Evolutionary conservation across 768 basidiomycete genomes (phyloP).

Genomic region (Amanita jacksonii): DNA sequence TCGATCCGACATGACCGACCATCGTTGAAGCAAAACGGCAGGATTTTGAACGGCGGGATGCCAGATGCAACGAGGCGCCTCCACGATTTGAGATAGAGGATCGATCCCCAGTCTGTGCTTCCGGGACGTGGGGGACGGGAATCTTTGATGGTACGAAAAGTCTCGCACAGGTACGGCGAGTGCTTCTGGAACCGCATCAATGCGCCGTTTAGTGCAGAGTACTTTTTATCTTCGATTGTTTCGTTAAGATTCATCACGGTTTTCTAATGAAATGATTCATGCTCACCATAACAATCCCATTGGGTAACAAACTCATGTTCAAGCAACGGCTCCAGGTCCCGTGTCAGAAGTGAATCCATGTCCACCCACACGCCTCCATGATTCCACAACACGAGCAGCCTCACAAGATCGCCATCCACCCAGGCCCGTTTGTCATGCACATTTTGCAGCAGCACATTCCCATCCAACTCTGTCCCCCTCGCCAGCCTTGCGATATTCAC

Average conservation of each 20-base stretch:
- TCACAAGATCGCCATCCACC: slow-evolving; percentile 91
- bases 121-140: slow-evolving; percentile 63
- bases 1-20: slow-evolving; percentile 86
- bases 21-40: slow-evolving; percentile 95
- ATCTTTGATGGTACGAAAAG: slow-evolving; percentile 82
- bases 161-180: slow-evolving; percentile 96
- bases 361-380: slow-evolving; percentile 95
- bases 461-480: slow-evolving; percentile 67
- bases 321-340: slow-evolving; percentile 76
- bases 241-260: slow-evolving; percentile 3
- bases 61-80: slow-evolving; percentile 65
- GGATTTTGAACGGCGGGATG: slow-evolving; percentile 79
- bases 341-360: slow-evolving; percentile 90
- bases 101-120: slow-evolving; percentile 90
- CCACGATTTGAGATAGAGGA: slow-evolving; percentile 88
- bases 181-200: slow-evolving; percentile 86
- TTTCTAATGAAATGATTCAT: not conserved
- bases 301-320: slow-evolving; percentile 97
- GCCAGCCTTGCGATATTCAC: slow-evolving; percentile 65
- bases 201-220: slow-evolving; percentile 78
- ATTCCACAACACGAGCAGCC: slow-evolving; percentile 81
- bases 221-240: slow-evolving; percentile 27
- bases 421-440: slow-evolving; percentile 75
- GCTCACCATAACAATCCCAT: slow-evolving; percentile 95
- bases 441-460: slow-evolving; percentile 45